Base-by-base conservation (phyloP, 257 asterid genomes). In the Capsicum rhomboideum region DNA sequence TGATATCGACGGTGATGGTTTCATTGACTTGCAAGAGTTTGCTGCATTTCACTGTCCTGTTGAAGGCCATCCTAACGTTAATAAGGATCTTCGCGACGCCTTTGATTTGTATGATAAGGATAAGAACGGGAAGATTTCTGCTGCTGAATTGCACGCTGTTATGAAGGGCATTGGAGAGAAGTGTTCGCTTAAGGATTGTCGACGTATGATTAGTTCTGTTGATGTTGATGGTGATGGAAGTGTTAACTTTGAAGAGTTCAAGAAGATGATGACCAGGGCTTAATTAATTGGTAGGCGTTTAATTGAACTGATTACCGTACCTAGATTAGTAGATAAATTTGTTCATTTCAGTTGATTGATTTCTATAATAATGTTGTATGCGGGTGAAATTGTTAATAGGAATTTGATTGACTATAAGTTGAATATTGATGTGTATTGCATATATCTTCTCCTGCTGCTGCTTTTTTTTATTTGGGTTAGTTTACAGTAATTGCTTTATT, bases 221-320 rank as follows among this genome's bases (percentile, higher is more conserved):
- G 98, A 95, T 72, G 96, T 85, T 12, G 97, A 95, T 85, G 97
- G 98, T 71, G 98, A 95, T 80, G 97, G 98, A 0, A 90, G 95
- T 91, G 97, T 95, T 46, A 91, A 93, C 78, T 95, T 95, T 72
- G 96, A 91, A 58, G 98, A 95, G 89, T 95, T 95, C 69, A 93
- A 93, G 90, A 94, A 91, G 92, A 93, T 94, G 98, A 94, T 94
- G 95, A 80, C 90, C 28, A 85, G 90, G 83, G 44, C 85, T 64
- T 78, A 71, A 85, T 12, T 34, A 28, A 55, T 81, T 81, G 50
- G 68, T 63, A 84, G 66, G 31, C 6, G 53, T 50, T 28, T 64
- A 69, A 29, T 71, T 86, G 44, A 14, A 53, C 31, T 42, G 79
- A 71, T 34, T 37, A 13, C 12, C 12, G 46, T 34, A 69, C 1